A percentile compares a stretch with the other conserved stretches of the same genome.
These are phyloP conservation scores for Cucumis cinereus DNA, from an alignment of 306 rosid species.

Conservation along the genomic window DNA sequence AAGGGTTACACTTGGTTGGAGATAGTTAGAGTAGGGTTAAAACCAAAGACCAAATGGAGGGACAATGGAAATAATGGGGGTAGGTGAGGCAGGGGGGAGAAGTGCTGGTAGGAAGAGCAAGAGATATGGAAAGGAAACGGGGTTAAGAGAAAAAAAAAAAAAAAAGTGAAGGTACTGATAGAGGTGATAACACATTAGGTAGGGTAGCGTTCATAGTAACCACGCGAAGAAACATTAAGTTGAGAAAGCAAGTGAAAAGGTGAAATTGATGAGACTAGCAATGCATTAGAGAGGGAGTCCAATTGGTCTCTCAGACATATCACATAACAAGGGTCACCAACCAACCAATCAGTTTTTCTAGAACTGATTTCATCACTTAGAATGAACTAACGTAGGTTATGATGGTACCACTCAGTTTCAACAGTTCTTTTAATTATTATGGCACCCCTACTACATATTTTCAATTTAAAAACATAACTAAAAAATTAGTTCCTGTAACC, in stretches of 20 bases:
- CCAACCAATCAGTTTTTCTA: neutral
- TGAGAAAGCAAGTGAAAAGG: neutral
- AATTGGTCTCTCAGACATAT: neutral
- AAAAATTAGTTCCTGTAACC: neutral
- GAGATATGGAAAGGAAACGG: neutral
- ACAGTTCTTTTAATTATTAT: neutral
- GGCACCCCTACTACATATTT: neutral
- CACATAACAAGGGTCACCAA: neutral
- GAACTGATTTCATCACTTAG: neutral
- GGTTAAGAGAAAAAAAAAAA: neutral
- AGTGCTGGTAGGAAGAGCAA: neutral
- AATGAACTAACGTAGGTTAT: neutral
- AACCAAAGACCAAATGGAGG: neutral
- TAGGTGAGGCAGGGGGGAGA: neutral
- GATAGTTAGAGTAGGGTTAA: neutral
- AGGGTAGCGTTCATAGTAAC: neutral
- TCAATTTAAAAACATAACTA: neutral
- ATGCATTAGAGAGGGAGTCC: neutral
- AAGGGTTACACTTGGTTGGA: neutral
- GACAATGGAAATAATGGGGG: neutral
- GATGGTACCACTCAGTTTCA: neutral
- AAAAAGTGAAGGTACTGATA: neutral
- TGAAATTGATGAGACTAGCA: neutral
- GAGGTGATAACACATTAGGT: neutral
- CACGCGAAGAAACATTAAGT: neutral